These are phyloP conservation scores for Xylariales sp. DNA, from an alignment of 2,329 filamentous ascomycete genomes.

Conservation along the genomic window DNA sequence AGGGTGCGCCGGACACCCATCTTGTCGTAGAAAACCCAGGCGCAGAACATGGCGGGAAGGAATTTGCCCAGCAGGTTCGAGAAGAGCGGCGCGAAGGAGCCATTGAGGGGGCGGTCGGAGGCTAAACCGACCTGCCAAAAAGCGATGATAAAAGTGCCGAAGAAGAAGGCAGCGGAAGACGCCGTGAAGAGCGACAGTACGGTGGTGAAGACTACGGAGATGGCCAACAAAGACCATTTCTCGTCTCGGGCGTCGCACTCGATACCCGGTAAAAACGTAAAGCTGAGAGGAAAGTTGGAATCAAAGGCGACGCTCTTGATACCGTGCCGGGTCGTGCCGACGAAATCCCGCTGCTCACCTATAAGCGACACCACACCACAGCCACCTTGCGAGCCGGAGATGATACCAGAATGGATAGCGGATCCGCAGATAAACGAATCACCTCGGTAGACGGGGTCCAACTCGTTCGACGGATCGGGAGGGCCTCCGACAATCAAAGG, in stretches of 20 bases:
- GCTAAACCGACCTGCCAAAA: slow-evolving; percentile 93
- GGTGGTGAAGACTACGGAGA: slow-evolving; percentile 83
- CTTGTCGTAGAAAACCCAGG: slow-evolving; percentile 87
- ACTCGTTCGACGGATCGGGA: slow-evolving; percentile 54
- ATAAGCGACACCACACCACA: slow-evolving; percentile 83
- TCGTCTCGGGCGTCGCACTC: slow-evolving; percentile 78
- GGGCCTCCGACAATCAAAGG: slow-evolving; percentile 77
- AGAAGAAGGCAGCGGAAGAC: slow-evolving; percentile 85
- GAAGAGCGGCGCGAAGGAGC: slow-evolving; percentile 75
- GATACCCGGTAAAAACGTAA: slow-evolving; percentile 76
- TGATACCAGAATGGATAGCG: slow-evolving; percentile 84
- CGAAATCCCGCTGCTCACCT: slow-evolving; percentile 74
- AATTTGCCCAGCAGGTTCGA: slow-evolving; percentile 84
- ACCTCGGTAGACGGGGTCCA: slow-evolving; percentile 77
- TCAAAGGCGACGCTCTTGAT: slow-evolving; percentile 83
- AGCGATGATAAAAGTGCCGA: slow-evolving; percentile 80
- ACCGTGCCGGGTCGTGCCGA: slow-evolving; percentile 74
- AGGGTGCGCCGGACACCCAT: slow-evolving; percentile 81
- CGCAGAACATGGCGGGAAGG: slow-evolving; percentile 86
- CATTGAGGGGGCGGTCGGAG: slow-evolving; percentile 81
- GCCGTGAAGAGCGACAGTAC: slow-evolving; percentile 84
- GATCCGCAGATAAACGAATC: slow-evolving; percentile 90
- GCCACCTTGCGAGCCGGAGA: slow-evolving; percentile 77
- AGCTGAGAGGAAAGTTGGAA: slow-evolving; percentile 90
- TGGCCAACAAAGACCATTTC: slow-evolving; percentile 83